Evolutionary conservation across 495 filamentous ascomycete species (phyloP).

Genomic region (Gamarada debralockiae): DNA sequence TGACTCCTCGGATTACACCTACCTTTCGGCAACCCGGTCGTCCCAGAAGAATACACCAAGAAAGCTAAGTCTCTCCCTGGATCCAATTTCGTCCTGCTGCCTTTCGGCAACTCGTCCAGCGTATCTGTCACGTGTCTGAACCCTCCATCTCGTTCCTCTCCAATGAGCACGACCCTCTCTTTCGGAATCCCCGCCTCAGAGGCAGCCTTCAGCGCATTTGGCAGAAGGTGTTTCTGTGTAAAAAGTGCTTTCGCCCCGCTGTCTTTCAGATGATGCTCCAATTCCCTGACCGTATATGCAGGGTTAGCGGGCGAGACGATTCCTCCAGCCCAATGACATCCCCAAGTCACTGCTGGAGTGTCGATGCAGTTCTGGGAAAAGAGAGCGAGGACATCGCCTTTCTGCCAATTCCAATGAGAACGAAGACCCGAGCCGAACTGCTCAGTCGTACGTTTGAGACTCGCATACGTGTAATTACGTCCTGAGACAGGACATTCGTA

Average conservation of each 20-base stretch:
- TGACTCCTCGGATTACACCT: background rate
- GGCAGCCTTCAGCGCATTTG: conserved; percentile 64
- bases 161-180: conserved; percentile 45
- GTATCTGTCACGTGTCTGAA: conserved; percentile 35
- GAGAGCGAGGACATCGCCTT: conserved; percentile 70
- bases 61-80: conserved; percentile 56
- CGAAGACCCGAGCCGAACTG: conserved; percentile 76
- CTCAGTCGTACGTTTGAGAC: conserved; percentile 57
- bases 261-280: conserved; percentile 72
- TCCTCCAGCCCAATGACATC: conserved; percentile 78
- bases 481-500: conserved; percentile 7
- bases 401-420: conserved; percentile 64
- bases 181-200: conserved; percentile 56
- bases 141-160: conserved; percentile 30
- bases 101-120: conserved; percentile 27
- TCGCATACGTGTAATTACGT: conserved; percentile 62
- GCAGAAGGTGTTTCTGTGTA: conserved; percentile 49
- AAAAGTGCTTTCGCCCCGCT: conserved; percentile 62
- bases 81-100: conserved; percentile 28
- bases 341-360: conserved; percentile 66
- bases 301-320: conserved; percentile 79
- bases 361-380: conserved; percentile 73
- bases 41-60: conserved; percentile 82
- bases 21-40: conserved; percentile 88
- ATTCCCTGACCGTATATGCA: conserved; percentile 72